A percentile compares a stretch with the other conserved stretches of the same genome.
Evolutionary conservation across 176 grass and related monocot genomes (phyloP).

Genomic region (Elaeis guineensis): DNA sequence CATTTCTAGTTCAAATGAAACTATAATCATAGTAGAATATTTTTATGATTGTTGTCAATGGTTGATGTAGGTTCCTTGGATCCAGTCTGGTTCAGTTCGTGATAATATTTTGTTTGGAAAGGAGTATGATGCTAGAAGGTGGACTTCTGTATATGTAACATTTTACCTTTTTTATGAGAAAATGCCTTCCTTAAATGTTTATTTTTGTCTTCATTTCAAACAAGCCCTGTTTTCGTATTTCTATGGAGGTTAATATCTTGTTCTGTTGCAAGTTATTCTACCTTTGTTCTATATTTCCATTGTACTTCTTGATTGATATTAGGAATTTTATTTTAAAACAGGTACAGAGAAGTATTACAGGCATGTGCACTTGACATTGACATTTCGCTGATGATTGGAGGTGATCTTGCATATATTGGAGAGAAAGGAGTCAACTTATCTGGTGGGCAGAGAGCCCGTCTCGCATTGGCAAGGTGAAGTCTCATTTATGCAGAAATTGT

Average conservation of each 20-base stretch:
- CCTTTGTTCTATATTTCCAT: too few relatives aligned
- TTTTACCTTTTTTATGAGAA: background rate
- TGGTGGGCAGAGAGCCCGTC: constrained; percentile 81
- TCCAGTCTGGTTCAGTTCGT: constrained; percentile 66
- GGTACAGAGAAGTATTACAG: constrained; percentile 79
- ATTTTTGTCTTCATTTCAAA: background rate
- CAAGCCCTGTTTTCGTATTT: too few relatives aligned
- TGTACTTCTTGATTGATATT: constrained; percentile 6
- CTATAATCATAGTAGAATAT: background rate
- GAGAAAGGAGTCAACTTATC: constrained; percentile 95
- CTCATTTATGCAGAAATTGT: constrained; percentile 2
- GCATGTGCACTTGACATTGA: constrained; percentile 86
- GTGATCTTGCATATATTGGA: constrained; percentile 68
- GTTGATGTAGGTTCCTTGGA: constrained; percentile 78
- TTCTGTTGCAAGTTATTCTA: too few relatives aligned
- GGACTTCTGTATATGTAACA: background rate
- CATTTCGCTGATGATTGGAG: constrained; percentile 61
- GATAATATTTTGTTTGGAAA: constrained; percentile 93
- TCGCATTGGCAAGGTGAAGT: constrained; percentile 80
- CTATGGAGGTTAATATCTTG: too few relatives aligned
- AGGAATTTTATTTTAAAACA: constrained; percentile 25
- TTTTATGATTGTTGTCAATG: constrained; percentile 6
- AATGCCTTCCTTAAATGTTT: background rate
- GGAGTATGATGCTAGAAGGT: constrained; percentile 67
- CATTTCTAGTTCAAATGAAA: background rate